Conservation (phyloP, 148 eudicot genomes). For the Rhododendron williamsianum region DNA sequence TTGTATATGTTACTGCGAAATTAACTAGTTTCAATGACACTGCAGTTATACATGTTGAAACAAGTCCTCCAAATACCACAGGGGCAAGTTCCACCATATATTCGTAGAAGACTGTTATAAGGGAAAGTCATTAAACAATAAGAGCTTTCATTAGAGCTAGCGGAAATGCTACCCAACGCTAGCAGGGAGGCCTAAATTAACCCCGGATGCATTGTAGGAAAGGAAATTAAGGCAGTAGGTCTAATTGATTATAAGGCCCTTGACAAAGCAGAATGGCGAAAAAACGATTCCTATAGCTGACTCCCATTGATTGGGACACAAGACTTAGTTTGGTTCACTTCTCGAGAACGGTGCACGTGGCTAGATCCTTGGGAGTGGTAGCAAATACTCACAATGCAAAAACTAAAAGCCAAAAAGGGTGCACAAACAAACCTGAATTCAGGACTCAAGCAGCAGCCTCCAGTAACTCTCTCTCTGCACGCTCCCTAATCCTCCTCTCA, state of each 20-base stretch:
- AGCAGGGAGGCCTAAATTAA: neutral
- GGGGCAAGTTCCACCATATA: neutral
- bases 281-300: neutral
- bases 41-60: neutral
- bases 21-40: neutral
- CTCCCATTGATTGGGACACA: neutral
- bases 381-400: neutral
- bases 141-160: neutral
- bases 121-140: neutral
- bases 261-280: neutral
- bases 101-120: neutral
- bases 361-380: neutral
- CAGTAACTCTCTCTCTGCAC: conserved; percentile 69
- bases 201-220: neutral
- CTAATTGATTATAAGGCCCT: neutral
- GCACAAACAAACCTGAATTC: conserved; percentile 35
- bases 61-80: neutral
- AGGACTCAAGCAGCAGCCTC: conserved; percentile 64
- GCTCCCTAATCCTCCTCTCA: conserved; percentile 80
- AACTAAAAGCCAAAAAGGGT: neutral
- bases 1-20: neutral
- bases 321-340: neutral
- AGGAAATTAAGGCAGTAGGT: neutral
- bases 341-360: neutral
- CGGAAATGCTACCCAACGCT: neutral